Evolutionary conservation across 192 early-diverging fungal species (phyloP), one percentile per base, ranked within the genome.

Genomic region (Geranomyces variabilis): DNA sequence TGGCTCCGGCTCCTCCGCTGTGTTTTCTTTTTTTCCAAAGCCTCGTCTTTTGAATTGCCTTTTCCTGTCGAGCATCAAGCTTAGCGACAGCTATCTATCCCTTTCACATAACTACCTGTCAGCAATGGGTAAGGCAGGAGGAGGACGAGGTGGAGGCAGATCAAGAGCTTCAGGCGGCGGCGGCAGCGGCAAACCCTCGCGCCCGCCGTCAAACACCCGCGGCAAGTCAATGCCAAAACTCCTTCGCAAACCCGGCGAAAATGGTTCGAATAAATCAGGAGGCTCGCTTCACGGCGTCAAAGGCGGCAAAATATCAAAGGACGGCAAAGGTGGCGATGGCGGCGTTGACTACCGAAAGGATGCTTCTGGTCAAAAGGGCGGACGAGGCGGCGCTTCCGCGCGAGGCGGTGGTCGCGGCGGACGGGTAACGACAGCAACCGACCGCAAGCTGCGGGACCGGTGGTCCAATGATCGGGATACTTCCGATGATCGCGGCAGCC

Each of bases 161-260:
- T 53, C 51, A 44, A 64, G 28, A 36, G 41, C 41, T 19, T 5
- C 33, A 45, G 63, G 63, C 63, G 58, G 58, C 17, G 26, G 58
- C 17, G 19, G 22, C 26, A 60, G 29, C 26, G 58, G 58, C 2
- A 29, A 29, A 10, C 63, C 63, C 33, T 36, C 33, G 28, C 33
- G 63, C 5, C 41, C 63, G 41, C 63, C 63, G 21, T 64, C 63
- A 10, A 64, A 64, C 63, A 64, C 44, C 8, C 34, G 43, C 15
- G 63, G 63, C 3, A 64, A 64, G 28, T 31, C 34, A 17, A 21
- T 45, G 63, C 41, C 44, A 13, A 64, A 64, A 45, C 15, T 64
- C 4, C 63, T 64, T 29, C 15, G 44, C 28, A 60, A 28, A 21
- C 34, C 41, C 15, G 58, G 30, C 7, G 58, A 60, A 41, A 41